Percentiles rank a stretch among this genome's conserved stretches.
These are phyloP conservation scores for Ajuga chamaepitys DNA, from an alignment of 257 asterid species.

Conservation along the genomic window DNA sequence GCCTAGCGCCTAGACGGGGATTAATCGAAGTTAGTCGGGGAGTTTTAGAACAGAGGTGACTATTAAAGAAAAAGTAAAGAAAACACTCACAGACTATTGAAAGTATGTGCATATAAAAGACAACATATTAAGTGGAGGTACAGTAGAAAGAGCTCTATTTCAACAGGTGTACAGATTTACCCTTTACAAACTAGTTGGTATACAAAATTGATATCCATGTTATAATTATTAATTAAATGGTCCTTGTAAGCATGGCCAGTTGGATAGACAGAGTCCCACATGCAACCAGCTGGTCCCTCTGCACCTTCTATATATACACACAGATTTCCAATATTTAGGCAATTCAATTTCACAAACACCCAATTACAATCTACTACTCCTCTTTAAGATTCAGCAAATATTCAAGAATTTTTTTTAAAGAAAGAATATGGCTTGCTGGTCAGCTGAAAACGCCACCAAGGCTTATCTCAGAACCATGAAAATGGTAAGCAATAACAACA, in stretches of 20 bases:
- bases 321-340: conserved; percentile 5
- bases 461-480: conserved; percentile 76
- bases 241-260: conserved; percentile 37
- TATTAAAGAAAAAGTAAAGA: too few species aligned
- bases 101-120: not conserved
- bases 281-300: conserved; percentile 27
- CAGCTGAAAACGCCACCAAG: conserved; percentile 89
- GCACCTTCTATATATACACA: conserved; percentile 17
- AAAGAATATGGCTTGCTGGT: conserved; percentile 59
- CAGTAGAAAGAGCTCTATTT: not conserved
- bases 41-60: too few species aligned
- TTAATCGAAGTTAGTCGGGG: too few species aligned
- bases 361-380: not conserved
- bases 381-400: conserved; percentile 1
- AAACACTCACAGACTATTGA: too few species aligned
- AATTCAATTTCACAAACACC: conserved; percentile 18
- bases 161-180: not conserved
- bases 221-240: conserved; percentile 6
- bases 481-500: conserved; percentile 38
- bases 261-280: conserved; percentile 38
- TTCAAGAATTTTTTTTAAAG: not conserved
- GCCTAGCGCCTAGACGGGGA: too few species aligned
- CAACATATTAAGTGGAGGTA: too few species aligned
- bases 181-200: conserved; percentile 2
- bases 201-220: not conserved